Evolutionary conservation across 768 basidiomycete genomes (phyloP).

Genomic region (Tubosaeta sp.): DNA sequence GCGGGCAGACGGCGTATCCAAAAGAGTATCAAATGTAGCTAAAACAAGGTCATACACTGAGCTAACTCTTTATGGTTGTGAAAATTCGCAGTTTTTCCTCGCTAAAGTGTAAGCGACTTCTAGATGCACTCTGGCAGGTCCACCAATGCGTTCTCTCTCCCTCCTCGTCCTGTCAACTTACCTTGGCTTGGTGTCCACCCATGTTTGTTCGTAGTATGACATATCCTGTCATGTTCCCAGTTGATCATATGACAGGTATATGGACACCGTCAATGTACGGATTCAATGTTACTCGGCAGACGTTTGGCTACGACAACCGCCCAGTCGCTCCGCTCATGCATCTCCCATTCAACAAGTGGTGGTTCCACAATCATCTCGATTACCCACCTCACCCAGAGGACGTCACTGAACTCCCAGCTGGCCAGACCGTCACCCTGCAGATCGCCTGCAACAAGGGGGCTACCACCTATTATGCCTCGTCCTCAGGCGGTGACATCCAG

Average conservation of each 20-base stretch:
- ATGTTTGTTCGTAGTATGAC: slow-evolving; percentile 14
- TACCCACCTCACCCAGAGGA: slow-evolving; percentile 54
- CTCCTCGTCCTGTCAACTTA: not conserved
- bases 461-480: slow-evolving; percentile 52
- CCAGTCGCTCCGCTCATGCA: slow-evolving; percentile 42
- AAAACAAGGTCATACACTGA: too few species aligned
- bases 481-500: slow-evolving; percentile 50
- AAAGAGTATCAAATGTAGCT: too few species aligned
- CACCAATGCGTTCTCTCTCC: slow-evolving; percentile 6
- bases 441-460: slow-evolving; percentile 58
- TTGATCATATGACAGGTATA: slow-evolving; percentile 33
- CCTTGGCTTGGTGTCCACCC: slow-evolving; percentile 9
- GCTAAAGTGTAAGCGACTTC: too few species aligned
- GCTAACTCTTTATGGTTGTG: too few species aligned
- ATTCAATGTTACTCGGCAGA: slow-evolving; percentile 57
- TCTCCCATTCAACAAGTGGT: slow-evolving; percentile 43
- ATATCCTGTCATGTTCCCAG: not conserved
- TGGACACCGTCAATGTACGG: slow-evolving; percentile 62
- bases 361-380: slow-evolving; percentile 62
- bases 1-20: too few species aligned
- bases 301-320: slow-evolving; percentile 60
- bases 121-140: slow-evolving; percentile 19
- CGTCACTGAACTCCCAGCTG: slow-evolving; percentile 58
- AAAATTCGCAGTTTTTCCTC: too few species aligned
- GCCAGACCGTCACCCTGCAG: slow-evolving; percentile 48